These are phyloP conservation scores for Suillus discolor DNA, from an alignment of 768 basidiomycete species.

Conservation along the genomic window DNA sequence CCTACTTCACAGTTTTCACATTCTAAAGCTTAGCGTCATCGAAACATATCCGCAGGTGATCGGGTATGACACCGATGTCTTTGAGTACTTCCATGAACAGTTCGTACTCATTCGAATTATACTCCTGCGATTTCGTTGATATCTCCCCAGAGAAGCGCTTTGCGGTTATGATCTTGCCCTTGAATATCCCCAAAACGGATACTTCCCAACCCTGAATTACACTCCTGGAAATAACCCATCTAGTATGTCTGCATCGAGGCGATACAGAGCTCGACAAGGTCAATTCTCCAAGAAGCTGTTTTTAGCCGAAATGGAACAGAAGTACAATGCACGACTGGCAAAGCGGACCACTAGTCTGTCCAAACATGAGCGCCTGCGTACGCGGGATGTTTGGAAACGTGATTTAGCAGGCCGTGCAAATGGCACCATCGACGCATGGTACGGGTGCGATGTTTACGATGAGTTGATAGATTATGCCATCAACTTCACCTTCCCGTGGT, in stretches of 20 bases:
- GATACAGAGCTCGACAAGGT: constrained; percentile 19
- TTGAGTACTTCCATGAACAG: constrained; percentile 71
- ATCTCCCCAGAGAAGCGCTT: constrained; percentile 47
- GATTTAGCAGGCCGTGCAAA: constrained; percentile 50
- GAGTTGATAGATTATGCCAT: constrained; percentile 72
- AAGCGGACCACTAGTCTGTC: constrained; percentile 23
- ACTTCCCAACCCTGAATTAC: constrained; percentile 42
- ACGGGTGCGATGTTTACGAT: constrained; percentile 64
- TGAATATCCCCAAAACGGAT: constrained; percentile 64
- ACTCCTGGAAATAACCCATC: constrained; percentile 19
- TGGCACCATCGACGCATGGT: constrained; percentile 62
- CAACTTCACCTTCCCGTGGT: constrained; percentile 71
- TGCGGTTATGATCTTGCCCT: constrained; percentile 71
- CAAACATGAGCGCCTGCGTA: constrained; percentile 29
- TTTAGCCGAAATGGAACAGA: constrained; percentile 22
- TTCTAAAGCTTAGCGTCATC: constrained; percentile 51
- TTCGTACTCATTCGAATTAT: constrained; percentile 34
- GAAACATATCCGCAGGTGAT: constrained; percentile 80
- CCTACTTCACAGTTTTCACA: constrained; percentile 4
- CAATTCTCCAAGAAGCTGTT: constrained; percentile 23
- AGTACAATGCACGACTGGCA: constrained; percentile 24
- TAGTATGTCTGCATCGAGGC: constrained; percentile 4
- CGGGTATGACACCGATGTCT: constrained; percentile 67
- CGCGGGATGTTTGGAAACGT: constrained; percentile 41
- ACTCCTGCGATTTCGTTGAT: constrained; percentile 2